Conservation (phyloP, 179 eudicot species). For the Camellia oleifera region DNA sequence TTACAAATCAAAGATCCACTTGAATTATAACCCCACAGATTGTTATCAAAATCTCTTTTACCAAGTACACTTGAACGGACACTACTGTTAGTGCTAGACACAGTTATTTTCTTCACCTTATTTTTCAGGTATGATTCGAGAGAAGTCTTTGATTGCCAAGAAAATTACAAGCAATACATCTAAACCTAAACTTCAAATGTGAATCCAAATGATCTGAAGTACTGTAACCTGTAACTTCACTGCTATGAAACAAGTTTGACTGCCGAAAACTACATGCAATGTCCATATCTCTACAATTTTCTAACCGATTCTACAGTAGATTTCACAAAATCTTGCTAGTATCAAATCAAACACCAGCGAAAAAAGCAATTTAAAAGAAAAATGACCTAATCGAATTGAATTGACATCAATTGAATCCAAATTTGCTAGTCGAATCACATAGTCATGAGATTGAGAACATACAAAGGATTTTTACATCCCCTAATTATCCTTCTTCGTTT, state of each 20-base stretch:
- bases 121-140: conserved; percentile 29
- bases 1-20: conserved; percentile 23
- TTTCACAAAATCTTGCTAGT: conserved; percentile 10
- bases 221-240: conserved; percentile 33
- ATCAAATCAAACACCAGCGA: conserved; percentile 22
- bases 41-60: conserved; percentile 31
- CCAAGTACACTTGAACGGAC: conserved; percentile 15
- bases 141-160: conserved; percentile 29
- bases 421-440: neutral
- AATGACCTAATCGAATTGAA: neutral
- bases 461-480: neutral
- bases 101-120: conserved; percentile 35
- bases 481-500: no score
- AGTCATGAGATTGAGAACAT: neutral
- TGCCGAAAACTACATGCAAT: conserved; percentile 52
- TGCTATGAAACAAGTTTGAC: conserved; percentile 40
- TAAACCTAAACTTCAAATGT: conserved; percentile 27
- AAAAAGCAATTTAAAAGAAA: neutral
- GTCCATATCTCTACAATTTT: conserved; percentile 45
- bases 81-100: conserved; percentile 23
- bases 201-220: conserved; percentile 27
- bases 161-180: conserved; percentile 31
- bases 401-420: neutral
- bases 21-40: conserved; percentile 23
- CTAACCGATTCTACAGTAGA: neutral